A percentile compares a stretch with the other conserved stretches of the same genome.
Conservation (phyloP, 441 rosid species). For the Corymbia calophylla region DNA sequence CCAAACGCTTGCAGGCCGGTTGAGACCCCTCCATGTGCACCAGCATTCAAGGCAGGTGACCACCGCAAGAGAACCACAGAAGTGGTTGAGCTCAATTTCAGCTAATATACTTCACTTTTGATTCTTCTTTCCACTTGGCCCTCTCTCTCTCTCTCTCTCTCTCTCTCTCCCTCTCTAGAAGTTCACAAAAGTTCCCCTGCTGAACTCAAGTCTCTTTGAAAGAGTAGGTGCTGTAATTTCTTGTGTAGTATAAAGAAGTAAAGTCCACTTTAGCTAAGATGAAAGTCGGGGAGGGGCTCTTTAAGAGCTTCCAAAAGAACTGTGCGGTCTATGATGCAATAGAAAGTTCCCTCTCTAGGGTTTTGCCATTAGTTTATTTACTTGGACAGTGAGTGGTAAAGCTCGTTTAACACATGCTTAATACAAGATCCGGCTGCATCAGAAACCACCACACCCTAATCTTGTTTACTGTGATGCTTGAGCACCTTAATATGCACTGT, state of each 20-base stretch:
- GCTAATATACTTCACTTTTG: neutral
- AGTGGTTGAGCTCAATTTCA: constrained; percentile 11
- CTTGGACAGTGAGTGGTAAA: neutral
- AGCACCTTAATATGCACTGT: neutral
- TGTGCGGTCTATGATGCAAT: neutral
- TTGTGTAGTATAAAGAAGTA: neutral
- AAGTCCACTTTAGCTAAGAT: neutral
- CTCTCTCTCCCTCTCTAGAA: neutral
- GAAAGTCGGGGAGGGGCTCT: neutral
- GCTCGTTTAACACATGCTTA: neutral
- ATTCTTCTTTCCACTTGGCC: constrained; percentile 4
- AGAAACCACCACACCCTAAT: neutral
- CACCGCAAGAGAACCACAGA: constrained; percentile 1
- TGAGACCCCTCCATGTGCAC: constrained; percentile 70
- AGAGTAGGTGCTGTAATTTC: neutral
- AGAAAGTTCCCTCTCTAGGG: neutral
- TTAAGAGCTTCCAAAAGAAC: neutral
- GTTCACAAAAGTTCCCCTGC: neutral
- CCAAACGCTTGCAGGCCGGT: constrained; percentile 22
- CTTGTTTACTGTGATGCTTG: neutral
- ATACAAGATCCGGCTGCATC: neutral
- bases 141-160: neutral
- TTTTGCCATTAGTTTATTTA: neutral
- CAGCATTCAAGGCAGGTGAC: constrained; percentile 37
- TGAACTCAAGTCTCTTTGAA: neutral